Conservation (phyloP, 208 protist species). For the Endotrypanum monterogeii region DNA sequence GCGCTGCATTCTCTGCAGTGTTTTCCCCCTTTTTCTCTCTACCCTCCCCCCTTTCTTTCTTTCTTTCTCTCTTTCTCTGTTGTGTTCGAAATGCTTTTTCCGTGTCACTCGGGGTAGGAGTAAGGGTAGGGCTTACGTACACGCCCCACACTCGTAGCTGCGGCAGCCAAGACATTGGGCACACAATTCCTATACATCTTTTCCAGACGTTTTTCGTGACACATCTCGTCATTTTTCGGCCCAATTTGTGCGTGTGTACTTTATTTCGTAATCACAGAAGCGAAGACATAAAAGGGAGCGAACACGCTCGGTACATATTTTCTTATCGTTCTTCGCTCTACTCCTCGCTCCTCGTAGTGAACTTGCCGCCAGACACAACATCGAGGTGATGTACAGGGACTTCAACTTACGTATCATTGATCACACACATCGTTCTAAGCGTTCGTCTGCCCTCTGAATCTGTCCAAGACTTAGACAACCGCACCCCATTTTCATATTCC, state of each 20-base stretch:
- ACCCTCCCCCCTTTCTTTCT: background rate
- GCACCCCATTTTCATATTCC: background rate
- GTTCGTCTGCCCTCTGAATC: background rate
- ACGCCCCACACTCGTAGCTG: background rate
- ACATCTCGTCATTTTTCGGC: slow-evolving; percentile 2
- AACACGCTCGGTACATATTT: background rate
- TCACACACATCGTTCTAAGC: too few relatives aligned
- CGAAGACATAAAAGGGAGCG: background rate
- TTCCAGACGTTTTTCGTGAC: background rate
- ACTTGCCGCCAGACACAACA: background rate
- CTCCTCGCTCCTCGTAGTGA: background rate
- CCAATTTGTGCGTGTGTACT: background rate
- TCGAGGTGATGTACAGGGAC: background rate
- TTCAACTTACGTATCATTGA: background rate
- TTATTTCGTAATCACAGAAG: slow-evolving; percentile 15
- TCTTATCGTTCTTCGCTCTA: background rate
- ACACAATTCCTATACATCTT: background rate
- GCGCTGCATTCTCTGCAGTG: background rate
- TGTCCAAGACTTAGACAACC: background rate
- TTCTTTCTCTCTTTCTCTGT: background rate
- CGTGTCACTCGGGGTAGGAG: too few relatives aligned
- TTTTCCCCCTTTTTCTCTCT: background rate
- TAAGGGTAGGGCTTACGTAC: background rate
- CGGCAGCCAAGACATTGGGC: background rate
- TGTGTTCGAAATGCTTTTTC: too few relatives aligned